Percentiles rank a stretch among this genome's conserved stretches.
phyloP scores from a whole-genome alignment of 2,329 filamentous ascomycete genomes.

The Neonectria neomacrospora region DNA sequence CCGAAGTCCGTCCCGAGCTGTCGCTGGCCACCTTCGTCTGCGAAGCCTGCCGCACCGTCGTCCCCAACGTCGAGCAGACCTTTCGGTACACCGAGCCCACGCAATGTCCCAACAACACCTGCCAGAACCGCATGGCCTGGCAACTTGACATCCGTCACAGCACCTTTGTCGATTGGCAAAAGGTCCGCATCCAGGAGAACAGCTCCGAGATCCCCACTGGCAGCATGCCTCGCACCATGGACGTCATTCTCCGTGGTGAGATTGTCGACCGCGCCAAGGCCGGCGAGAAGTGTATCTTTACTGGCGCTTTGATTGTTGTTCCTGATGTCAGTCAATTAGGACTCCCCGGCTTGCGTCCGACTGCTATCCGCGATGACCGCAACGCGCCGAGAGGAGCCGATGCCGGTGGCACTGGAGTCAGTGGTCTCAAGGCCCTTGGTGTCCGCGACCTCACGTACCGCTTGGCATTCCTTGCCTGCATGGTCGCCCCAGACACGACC shows the following conservation, averaged over 20 bases:
- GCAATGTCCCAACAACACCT: constrained; percentile 89
- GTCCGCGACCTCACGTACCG: constrained; percentile 95
- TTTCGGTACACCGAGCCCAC: constrained; percentile 98
- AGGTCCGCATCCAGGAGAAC: constrained; percentile 97
- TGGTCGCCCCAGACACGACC: constrained; percentile 90
- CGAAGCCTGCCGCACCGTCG: constrained; percentile 83
- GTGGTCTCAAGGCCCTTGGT: constrained; percentile 89
- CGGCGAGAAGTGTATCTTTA: constrained; percentile 98
- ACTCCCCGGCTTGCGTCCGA: constrained; percentile 84
- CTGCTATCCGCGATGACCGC: constrained; percentile 84
- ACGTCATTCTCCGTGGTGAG: constrained; percentile 94
- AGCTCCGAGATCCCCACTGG: constrained; percentile 98
- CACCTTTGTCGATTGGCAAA: constrained; percentile 99
- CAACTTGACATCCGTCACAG: constrained; percentile 95
- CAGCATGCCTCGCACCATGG: constrained; percentile 98
- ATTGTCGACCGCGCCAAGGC: constrained; percentile 98
- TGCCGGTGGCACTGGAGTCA: constrained; percentile 84
- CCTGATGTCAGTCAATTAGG: constrained; percentile 96
- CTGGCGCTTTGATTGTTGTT: constrained; percentile 93
- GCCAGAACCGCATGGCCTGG: constrained; percentile 93
- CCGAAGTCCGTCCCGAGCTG: constrained; percentile 93
- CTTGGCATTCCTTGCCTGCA: constrained; percentile 95
- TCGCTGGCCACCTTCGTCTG: constrained; percentile 93
- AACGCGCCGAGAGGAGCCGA: constrained; percentile 79
- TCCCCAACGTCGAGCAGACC: constrained; percentile 94